Evolutionary conservation across 2,329 filamentous ascomycete genomes (phyloP).

Genomic region (Lachnellula hyalina): DNA sequence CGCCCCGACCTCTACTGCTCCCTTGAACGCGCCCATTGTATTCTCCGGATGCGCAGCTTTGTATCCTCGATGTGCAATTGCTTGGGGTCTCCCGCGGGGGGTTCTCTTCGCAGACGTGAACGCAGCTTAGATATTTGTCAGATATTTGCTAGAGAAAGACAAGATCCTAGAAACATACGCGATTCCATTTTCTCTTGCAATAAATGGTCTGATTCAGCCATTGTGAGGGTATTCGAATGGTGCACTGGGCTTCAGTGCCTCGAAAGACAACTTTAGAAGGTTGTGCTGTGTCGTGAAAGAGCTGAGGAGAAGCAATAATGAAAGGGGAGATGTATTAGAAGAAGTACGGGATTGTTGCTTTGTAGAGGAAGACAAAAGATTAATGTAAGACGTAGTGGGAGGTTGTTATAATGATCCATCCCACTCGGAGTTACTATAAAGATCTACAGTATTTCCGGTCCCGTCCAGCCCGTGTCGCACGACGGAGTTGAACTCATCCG

Average conservation of each 20-base stretch:
- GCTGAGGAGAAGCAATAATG: no score
- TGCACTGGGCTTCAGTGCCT: no score
- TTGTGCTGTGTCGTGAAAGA: not conserved
- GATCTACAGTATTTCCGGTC: no score
- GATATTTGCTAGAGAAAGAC: not conserved
- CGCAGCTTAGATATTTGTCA: slow-evolving; percentile 16
- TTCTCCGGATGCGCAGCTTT: slow-evolving; percentile 80
- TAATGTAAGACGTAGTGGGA: no score
- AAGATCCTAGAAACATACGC: not conserved
- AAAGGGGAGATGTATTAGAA: no score
- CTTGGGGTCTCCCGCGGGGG: slow-evolving; percentile 48
- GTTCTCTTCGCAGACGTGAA: slow-evolving; percentile 23
- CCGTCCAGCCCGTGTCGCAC: no score
- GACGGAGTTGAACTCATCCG: no score
- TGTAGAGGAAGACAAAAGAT: no score
- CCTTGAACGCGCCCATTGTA: slow-evolving; percentile 71
- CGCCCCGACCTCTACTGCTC: slow-evolving; percentile 66
- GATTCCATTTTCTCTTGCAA: slow-evolving; percentile 16
- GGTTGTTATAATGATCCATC: no score
- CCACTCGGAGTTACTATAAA: no score
- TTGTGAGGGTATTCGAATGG: not conserved
- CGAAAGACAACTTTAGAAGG: not conserved
- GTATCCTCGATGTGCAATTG: slow-evolving; percentile 75
- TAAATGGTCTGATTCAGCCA: slow-evolving; percentile 13
- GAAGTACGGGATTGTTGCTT: no score